Evolutionary conservation across 768 basidiomycete genomes (phyloP), one percentile per base, ranked within the genome.

Genomic region (Mycena latifolia): DNA sequence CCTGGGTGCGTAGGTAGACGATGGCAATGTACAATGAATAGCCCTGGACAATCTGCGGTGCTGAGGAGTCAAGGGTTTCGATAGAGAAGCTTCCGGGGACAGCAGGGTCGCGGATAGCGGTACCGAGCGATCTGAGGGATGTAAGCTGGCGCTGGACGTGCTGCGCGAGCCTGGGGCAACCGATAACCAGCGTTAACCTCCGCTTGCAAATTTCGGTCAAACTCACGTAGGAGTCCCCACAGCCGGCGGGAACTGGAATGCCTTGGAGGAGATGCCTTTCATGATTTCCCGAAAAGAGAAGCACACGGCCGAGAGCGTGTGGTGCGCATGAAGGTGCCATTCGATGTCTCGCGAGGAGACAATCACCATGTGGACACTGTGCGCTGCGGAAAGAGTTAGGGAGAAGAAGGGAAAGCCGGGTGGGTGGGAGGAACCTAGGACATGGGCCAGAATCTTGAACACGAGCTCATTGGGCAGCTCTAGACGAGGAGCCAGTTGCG

Each of bases 401-500:
- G 3, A 28, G 22, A 41, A 47, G n/a, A 17, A 20, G 14, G 9
- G 9, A 22, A 8, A 46, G 11, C 7, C 1, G 0, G 12, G 17
- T 0, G 11, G 7, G 24, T 6, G 7, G 25, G 20, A 3, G 14
- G 25, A 20, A 66, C 65, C 73, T 22, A 81, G 47, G 2, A 76
- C 74, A 24, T 67, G 68, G 3, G 74, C 61, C 29, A 82, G 73
- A 58, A 81, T 73, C 65, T 76, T 77, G 72, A 79, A 73, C 1
- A 81, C 50, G 1, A 82, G 75, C 56, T 82, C 81, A 55, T 71
- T 79, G 24, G 80, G 81, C n/a, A 81, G 61, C 64, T 47, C 59
- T 37, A 71, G 41, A 46, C 17, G 60, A 29, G 51, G 29, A 14
- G 28, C 28, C 20, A 43, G 61, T 20, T 55, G 61, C 29, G 63